Evolutionary conservation across 2,329 filamentous ascomycete genomes (phyloP), one percentile per base, ranked within the genome.

Genomic region (Sclerotinia glacialis): DNA sequence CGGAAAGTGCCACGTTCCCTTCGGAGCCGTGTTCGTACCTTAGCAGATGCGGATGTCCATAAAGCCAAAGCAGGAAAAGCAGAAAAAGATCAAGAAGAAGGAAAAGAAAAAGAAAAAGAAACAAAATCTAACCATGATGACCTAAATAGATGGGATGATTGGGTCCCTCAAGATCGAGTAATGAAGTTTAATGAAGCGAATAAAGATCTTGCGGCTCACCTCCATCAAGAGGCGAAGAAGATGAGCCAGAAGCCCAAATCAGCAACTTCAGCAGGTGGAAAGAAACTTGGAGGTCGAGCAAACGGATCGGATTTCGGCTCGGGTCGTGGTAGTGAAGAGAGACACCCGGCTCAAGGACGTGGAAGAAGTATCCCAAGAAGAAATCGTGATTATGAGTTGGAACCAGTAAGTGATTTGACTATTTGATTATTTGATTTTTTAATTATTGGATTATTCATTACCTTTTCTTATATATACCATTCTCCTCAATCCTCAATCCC

Each of bases 111-210:
- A 37, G 14, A 9, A 42, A 6, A 37, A 58, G 28, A 42, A 23
- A 46, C 14, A 50, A 21, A 28, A 37, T 50, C 64, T 65, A 65
- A 65, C 64, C 18, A 16, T 44, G 26, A 34, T 18, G 11, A 42
- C 34, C 12, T 46, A 60, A 60, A 65, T 16, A 65, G 64, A 69
- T 99, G 95, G 95, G 95, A 99, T 80, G 95, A 99, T 80, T 98
- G 94, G 94, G 95, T 98, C 54, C 87, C 91, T 28, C 89, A 93
- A 78, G 94, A 98, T 78, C 91, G 95, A 72, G 89, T 99, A 69
- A 89, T 93, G 76, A 97, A 97, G 80, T 90, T 94, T 77, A 97
- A 89, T 62, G 92, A 96, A 66, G 95, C 98, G 80, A 97, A 98
- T 80, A 91, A 92, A 76, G 92, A 96, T 76, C 85, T 99, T 47